Conservation (phyloP, 2,329 filamentous ascomycete species). For the Xenoacremonium recifei region DNA sequence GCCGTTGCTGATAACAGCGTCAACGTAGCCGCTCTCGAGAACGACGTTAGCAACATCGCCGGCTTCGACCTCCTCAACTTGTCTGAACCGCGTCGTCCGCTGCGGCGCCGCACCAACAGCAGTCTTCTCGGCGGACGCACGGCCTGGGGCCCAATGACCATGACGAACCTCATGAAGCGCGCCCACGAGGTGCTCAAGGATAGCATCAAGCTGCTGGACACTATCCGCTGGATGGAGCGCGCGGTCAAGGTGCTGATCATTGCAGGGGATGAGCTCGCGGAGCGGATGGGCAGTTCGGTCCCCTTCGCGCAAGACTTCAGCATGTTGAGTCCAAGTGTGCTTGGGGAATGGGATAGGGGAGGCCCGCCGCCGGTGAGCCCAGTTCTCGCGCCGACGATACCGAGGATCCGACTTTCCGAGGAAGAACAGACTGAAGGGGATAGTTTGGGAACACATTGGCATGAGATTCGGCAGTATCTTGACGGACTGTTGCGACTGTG, state of each 20-base stretch:
- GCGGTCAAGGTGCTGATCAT: constrained; percentile 43
- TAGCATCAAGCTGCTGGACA: constrained; percentile 45
- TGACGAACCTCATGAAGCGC: constrained; percentile 47
- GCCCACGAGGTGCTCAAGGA: constrained; percentile 45
- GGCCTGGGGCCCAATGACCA: constrained; percentile 39
- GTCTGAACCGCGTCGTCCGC: constrained; percentile 21
- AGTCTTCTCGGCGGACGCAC: background rate
- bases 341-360: constrained; percentile 19
- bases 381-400: constrained; percentile 18
- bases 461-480: constrained; percentile 46
- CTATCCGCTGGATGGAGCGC: constrained; percentile 47
- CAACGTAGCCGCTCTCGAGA: constrained; percentile 40
- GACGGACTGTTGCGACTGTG: constrained; percentile 43
- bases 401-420: constrained; percentile 13
- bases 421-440: constrained; percentile 19
- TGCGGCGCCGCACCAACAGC: constrained; percentile 20
- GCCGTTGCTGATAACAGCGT: constrained; percentile 42
- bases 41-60: constrained; percentile 42
- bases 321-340: constrained; percentile 23
- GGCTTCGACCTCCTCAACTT: constrained; percentile 35
- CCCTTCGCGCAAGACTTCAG: constrained; percentile 22
- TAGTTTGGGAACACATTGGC: constrained; percentile 39
- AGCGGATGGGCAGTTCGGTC: constrained; percentile 22
- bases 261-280: constrained; percentile 42
- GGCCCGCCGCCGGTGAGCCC: constrained; percentile 25